Percentiles rank a stretch among this genome's conserved stretches.
These are phyloP conservation scores for Neofusicoccum laricinum DNA, from an alignment of 2,329 filamentous ascomycete genomes.

Conservation along the genomic window DNA sequence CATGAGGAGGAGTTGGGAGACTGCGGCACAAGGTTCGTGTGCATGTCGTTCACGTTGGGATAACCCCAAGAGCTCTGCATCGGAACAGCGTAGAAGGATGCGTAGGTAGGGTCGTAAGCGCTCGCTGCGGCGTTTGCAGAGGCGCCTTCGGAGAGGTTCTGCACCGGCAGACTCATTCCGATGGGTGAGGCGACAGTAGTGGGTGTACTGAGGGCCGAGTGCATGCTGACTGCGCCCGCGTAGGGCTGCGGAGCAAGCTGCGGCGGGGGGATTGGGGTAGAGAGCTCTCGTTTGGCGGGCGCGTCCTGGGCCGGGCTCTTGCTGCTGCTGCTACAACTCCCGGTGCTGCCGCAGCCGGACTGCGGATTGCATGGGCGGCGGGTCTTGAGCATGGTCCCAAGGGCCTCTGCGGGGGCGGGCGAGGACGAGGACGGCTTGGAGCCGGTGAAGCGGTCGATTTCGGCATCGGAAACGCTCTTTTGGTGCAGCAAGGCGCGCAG, in stretches of 20 bases:
- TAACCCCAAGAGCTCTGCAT: neutral
- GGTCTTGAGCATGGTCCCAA: conserved; percentile 32
- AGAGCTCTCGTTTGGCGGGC: neutral
- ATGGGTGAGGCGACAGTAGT: neutral
- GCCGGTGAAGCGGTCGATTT: conserved; percentile 43
- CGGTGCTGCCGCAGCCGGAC: conserved; percentile 14
- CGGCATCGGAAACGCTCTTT: conserved; percentile 56
- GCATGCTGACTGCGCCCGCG: neutral
- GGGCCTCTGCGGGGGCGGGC: conserved; percentile 18
- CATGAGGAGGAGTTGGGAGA: conserved; percentile 31
- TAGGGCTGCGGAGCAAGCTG: neutral
- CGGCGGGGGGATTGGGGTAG: neutral
- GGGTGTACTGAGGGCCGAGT: neutral
- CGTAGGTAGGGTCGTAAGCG: neutral
- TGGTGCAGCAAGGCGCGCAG: conserved; percentile 59
- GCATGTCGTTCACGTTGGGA: conserved; percentile 16
- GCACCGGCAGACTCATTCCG: neutral
- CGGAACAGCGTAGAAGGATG: neutral
- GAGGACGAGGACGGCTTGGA: neutral
- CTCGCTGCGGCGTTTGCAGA: neutral
- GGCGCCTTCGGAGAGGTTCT: neutral
- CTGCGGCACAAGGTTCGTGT: conserved; percentile 14
- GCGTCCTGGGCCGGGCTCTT: neutral
- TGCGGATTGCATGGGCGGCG: conserved; percentile 25
- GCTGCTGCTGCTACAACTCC: neutral